Evolutionary conservation across 169 alveolate species (phyloP), one percentile per base, ranked within the genome.

Genomic region (Blepharisma undulans): DNA sequence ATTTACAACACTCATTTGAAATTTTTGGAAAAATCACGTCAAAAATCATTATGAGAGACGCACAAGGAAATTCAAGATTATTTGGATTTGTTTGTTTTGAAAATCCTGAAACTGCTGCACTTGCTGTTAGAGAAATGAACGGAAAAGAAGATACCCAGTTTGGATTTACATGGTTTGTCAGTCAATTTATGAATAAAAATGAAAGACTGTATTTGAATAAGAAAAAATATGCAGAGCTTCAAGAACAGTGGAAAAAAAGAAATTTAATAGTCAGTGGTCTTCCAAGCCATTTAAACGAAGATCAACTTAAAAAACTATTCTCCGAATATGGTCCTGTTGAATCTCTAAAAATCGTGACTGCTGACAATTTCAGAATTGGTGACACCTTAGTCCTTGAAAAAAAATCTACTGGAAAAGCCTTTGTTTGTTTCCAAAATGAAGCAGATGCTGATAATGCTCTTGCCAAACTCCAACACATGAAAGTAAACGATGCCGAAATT

Each of bases 31-130:
- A 84, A 59, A 30, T 84, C 29, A 36, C 89, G 12, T 84, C 89
- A 21, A 22, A 25, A 33, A 30, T 59, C 2, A 30, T 33, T 4
- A 79, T 79, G 66, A 79, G 27, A 14, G 87, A 30, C 74, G 66
- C 34, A n/a, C 71, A n/a, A 33, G 66, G 87, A 14, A 32, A 22
- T 79, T n/a, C 29, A 22, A 22, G 87, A 4, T 25, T 25, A 22
- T 84, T 48, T 30, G 89, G 89, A 1, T 84, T 84, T 36, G 89
- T 84, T 21, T 84, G 89, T n/a, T 84, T 84, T 30, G 78, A 25
- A 84, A 29, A 33, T 36, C 78, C 89, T 0, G 79, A 84, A 34
- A 59, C 22, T 12, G 89, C 89, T 25, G 33, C 22, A 84, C 6
- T 7, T 18, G 89, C 78, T 10, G 32, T 33, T 25, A 30, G 60